Evolutionary conservation across 768 basidiomycete species (phyloP).

Genomic region (Kwoniella shandongensis): DNA sequence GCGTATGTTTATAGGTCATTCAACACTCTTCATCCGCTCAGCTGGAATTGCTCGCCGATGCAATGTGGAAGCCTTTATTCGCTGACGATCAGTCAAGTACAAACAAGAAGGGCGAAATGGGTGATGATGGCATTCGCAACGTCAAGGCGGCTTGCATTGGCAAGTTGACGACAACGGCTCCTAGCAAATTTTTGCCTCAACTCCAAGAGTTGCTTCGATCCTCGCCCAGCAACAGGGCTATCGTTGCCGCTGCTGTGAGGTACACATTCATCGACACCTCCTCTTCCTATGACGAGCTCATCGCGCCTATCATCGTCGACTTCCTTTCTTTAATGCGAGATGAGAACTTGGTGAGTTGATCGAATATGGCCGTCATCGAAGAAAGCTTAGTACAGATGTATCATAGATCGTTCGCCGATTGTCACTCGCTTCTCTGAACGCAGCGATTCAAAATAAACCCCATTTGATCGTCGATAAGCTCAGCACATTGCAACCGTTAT

Average conservation of each 20-base stretch:
- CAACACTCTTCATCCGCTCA: conserved; percentile 83
- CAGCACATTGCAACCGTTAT: conserved; percentile 67
- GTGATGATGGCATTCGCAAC: conserved; percentile 86
- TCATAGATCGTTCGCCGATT: conserved; percentile 81
- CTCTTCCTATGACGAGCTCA: conserved; percentile 81
- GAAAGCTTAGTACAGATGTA: neutral
- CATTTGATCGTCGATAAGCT: conserved; percentile 86
- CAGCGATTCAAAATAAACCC: conserved; percentile 91
- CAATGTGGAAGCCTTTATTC: conserved; percentile 89
- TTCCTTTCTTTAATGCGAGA: conserved; percentile 88
- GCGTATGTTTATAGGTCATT: conserved; percentile 82
- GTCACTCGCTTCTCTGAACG: conserved; percentile 85
- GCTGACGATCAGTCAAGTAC: conserved; percentile 62
- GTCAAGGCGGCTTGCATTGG: conserved; percentile 96
- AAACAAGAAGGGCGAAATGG: conserved; percentile 21
- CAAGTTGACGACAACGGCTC: conserved; percentile 88
- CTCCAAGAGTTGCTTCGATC: conserved; percentile 61
- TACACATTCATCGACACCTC: conserved; percentile 85
- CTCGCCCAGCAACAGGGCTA: conserved; percentile 63
- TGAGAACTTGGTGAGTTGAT: conserved; percentile 68
- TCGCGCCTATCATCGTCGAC: conserved; percentile 83
- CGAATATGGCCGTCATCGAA: neutral
- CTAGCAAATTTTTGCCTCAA: conserved; percentile 85
- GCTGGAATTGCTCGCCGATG: conserved; percentile 80
- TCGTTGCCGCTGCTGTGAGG: conserved; percentile 87